Evolutionary conservation across 129 eudicot genomes (phyloP).

Genomic region (Escallonia rubra): DNA sequence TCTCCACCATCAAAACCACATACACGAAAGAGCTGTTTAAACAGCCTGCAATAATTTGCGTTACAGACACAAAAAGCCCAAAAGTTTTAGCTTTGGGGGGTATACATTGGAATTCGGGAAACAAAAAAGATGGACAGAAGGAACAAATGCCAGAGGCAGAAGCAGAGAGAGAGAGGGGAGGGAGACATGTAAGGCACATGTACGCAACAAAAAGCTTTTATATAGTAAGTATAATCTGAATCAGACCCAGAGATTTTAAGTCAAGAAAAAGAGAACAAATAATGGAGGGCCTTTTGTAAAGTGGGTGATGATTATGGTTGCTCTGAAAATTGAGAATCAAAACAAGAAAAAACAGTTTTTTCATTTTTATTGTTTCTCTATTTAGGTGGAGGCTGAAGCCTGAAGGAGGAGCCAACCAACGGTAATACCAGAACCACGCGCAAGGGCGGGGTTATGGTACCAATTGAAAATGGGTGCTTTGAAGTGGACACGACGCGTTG

Average conservation of each 20-base stretch:
- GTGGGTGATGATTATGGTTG: slow-evolving; percentile 6
- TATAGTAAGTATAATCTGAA: slow-evolving; percentile 21
- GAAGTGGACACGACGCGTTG: too few species aligned
- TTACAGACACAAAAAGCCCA: slow-evolving; percentile 5
- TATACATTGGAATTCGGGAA: background rate
- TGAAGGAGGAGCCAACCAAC: background rate
- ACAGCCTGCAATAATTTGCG: slow-evolving; percentile 26
- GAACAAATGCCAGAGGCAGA: slow-evolving; percentile 18
- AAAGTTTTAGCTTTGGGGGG: too few species aligned
- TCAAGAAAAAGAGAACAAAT: slow-evolving; percentile 2
- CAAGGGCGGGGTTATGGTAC: too few species aligned
- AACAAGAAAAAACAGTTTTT: background rate
- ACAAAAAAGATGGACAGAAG: slow-evolving; percentile 27
- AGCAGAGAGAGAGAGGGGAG: slow-evolving; percentile 28
- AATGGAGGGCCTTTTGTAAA: slow-evolving; percentile 18
- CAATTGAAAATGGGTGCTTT: too few species aligned
- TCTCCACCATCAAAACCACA: slow-evolving; percentile 31
- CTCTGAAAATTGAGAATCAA: background rate
- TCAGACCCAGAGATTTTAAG: slow-evolving; percentile 14
- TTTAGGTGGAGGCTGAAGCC: background rate
- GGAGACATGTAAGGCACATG: slow-evolving; percentile 47
- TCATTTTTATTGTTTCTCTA: too few species aligned
- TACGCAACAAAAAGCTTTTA: slow-evolving; percentile 37
- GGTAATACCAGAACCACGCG: slow-evolving; percentile 11
- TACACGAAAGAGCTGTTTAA: slow-evolving; percentile 25